Base-by-base conservation (phyloP, 495 filamentous ascomycete species). In the Daldinia decipiens region DNA sequence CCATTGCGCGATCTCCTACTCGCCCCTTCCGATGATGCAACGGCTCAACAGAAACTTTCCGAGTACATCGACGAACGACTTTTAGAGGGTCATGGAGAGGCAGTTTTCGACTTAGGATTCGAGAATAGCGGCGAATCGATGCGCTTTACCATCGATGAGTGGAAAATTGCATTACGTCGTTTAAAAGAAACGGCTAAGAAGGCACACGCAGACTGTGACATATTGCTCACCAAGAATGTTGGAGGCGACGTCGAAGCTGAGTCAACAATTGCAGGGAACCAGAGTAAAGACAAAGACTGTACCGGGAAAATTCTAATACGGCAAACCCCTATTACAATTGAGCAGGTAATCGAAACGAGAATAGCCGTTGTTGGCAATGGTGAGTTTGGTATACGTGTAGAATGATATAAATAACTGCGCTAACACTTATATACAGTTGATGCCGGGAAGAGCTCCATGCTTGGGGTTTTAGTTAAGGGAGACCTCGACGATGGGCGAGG, bases 291-390 rank as follows among this genome's bases (percentile, higher is more conserved):
- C 29, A 89, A 87, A 67, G 89, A 88, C 15, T 88, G 87, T 45
- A 90, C 87, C 74, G 93, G 94, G 2, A 98, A 96, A 76, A 76
- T 98, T 58, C 84, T 98, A 74, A 87, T 99, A 59, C 88, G 95
- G 56, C 89, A 89, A 76, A 77, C 85, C 24, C 92, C 93, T 24
- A 82, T 85, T 13, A 90, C 86, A 19, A 85, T 93, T 0, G 95
- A 98, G 75, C 90, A 95, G 71, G 89, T 95, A 53, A 95, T 96
- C 58, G 95, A 99, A 85, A 94, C 95, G n/a, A 83, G 95, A 68
- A 95, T 99, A 78, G 95, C 95, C 3, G 95, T 99, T 2, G 95
- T 98, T 17, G 95, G 95, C 11, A 99, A 99, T 82, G 90, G 89
- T 88, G 78, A 65, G 81, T 66, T 50, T 38, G 15, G 27, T 19